phyloP scores from a whole-genome alignment of 495 filamentous ascomycete species.

The Neurospora pannonica region DNA sequence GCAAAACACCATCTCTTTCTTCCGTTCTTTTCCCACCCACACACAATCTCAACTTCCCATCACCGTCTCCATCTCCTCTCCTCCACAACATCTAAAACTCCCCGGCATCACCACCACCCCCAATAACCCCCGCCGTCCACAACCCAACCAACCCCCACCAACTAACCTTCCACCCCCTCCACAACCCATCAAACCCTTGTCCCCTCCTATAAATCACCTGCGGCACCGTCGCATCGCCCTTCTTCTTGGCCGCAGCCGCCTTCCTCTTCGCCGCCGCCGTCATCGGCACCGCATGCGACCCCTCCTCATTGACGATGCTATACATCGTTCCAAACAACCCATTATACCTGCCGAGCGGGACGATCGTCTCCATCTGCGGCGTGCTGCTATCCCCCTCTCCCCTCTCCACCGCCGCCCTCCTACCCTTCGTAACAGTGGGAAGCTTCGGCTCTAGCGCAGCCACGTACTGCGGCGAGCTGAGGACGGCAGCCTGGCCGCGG shows the following conservation, averaged over 20 bases:
- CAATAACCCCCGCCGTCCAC: conserved; percentile 47
- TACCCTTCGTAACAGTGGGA: conserved; percentile 14
- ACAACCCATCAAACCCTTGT: conserved; percentile 76
- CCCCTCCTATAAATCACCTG: conserved; percentile 51
- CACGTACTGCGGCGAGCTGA: conserved; percentile 32
- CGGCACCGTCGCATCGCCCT: conserved; percentile 8
- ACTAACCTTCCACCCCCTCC: conserved; percentile 88
- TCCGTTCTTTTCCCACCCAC: neutral
- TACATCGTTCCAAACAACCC: conserved; percentile 85
- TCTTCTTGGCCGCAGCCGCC: neutral
- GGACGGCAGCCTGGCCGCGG: conserved; percentile 68
- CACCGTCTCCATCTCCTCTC: neutral
- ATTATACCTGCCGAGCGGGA: conserved; percentile 63
- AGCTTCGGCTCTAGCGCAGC: conserved; percentile 29
- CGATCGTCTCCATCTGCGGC: conserved; percentile 53
- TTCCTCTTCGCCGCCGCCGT: conserved; percentile 12
- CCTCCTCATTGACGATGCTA: conserved; percentile 76
- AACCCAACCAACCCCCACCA: conserved; percentile 92
- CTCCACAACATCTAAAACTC: conserved; percentile 26
- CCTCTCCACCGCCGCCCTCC: conserved; percentile 7
- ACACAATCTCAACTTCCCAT: neutral
- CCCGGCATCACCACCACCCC: conserved; percentile 34
- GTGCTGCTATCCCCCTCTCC: neutral
- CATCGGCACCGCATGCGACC: conserved; percentile 34
- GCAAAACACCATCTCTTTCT: neutral